phyloP scores from a whole-genome alignment of 441 rosid species.

The Gossypium aridum region DNA sequence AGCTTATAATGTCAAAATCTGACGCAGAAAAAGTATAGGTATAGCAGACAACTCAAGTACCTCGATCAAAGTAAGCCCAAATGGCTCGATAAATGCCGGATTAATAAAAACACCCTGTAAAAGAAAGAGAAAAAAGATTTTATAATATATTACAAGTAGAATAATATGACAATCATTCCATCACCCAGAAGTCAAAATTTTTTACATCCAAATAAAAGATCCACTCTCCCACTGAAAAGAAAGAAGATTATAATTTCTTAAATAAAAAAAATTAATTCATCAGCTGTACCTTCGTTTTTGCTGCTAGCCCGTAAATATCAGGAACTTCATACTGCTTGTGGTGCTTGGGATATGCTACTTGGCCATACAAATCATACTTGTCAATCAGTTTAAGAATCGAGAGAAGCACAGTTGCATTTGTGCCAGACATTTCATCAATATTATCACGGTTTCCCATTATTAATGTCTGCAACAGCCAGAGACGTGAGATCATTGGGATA shows the following conservation, averaged over 20 bases:
- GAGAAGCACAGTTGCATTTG: conserved; percentile 70
- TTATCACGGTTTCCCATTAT: conserved; percentile 95
- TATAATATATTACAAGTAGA: background rate
- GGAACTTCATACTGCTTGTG: conserved; percentile 95
- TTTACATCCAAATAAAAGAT: background rate
- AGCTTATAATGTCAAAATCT: background rate
- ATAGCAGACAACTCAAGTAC: conserved; percentile 24
- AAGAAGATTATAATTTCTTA: background rate
- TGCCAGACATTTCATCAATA: conserved; percentile 83
- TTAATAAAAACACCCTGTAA: conserved; percentile 87
- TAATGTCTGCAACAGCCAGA: conserved; percentile 51
- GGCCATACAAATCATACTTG: conserved; percentile 90
- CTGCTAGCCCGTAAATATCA: conserved; percentile 83
- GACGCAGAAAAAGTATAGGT: background rate
- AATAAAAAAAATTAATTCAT: background rate
- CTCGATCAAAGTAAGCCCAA: conserved; percentile 89
- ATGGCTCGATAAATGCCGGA: conserved; percentile 94
- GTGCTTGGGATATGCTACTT: conserved; percentile 95
- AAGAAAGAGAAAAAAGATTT: background rate
- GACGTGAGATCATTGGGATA: background rate
- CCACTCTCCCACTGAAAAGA: background rate
- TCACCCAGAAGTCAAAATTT: background rate
- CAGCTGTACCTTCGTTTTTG: conserved; percentile 76
- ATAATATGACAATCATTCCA: background rate
- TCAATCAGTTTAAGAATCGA: conserved; percentile 84